These are phyloP conservation scores for Linum tenue DNA, from an alignment of 345 rosid species.

Conservation along the genomic window DNA sequence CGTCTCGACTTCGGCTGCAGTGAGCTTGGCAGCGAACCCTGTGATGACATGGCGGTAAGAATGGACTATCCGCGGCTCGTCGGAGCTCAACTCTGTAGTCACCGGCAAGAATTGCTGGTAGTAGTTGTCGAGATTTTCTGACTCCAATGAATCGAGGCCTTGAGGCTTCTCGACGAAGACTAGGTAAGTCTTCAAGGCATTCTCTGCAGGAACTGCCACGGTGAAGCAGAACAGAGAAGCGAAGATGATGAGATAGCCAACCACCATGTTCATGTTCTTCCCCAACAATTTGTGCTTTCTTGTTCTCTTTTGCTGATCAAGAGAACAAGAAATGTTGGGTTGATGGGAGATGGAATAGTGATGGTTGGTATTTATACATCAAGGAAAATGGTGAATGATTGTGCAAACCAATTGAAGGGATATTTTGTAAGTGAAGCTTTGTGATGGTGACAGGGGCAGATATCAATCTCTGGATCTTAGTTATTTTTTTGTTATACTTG, in stretches of 20 bases:
- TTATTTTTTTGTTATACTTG: no score
- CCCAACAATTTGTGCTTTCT: neutral
- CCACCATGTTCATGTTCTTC: neutral
- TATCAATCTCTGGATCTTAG: no score
- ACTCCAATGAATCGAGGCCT: neutral
- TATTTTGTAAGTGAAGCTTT: no score
- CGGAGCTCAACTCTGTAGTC: neutral
- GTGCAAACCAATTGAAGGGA: neutral
- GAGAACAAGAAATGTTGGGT: neutral
- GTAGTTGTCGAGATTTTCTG: neutral
- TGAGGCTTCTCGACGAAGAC: neutral
- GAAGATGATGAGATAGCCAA: neutral
- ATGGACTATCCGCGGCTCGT: neutral
- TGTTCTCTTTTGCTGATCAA: neutral
- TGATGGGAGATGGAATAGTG: neutral
- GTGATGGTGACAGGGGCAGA: no score
- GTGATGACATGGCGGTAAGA: neutral
- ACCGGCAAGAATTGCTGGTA: neutral
- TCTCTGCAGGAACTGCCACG: neutral
- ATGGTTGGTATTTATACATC: neutral
- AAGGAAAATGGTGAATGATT: neutral
- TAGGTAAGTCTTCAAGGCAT: neutral
- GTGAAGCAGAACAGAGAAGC: neutral
- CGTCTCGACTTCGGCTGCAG: neutral
- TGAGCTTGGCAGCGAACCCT: constrained; percentile 2